Base-by-base conservation (phyloP, 345 rosid genomes). In the Eucalyptus globulus region DNA sequence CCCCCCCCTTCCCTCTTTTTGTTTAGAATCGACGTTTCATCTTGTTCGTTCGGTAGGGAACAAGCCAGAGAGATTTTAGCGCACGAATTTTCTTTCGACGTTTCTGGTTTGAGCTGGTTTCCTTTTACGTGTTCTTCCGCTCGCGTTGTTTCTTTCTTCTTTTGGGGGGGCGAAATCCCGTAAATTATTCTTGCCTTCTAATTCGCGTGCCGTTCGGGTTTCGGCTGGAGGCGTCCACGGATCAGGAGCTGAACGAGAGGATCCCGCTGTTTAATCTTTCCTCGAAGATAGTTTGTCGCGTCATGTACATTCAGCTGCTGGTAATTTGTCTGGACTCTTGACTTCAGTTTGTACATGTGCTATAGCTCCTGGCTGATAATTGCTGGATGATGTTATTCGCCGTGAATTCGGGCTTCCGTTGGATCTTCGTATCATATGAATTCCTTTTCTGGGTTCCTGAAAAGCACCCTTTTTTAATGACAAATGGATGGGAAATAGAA, bases 141-240 rank as follows among this genome's bases (percentile, higher is more conserved):
- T 60, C 6, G 67, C 14, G n/a, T 60, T 60, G 31, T 60, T 26
- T 26, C 67, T 60, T 72, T 21, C 22, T 72, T 37, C 45, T 37
- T 72, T 72, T 51, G 56, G 56, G 22, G 43, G 43, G 37, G 34
- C 27, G 45, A 37, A 37, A 72, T 54, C 45, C 45, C 83, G 22
- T 44, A 11, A 72, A 72, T 37, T 72, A 72, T 72, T 72, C 56
- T 54, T 21, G 45, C 83, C 83, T 37, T 72, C 17, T 27, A 54
- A 81, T 27, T 19, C 44, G 31, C 26, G 44, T 80, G 72, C 34
- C 11, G 45, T 85, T 83, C 88, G 87, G 69, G 85, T 81, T 87
- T 89, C 92, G 95, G 99, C 92, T 97, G 40, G 98, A 96, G 93
- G 99, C 97, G 86, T 96, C 99, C 26, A 95, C 97, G 31, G 94